These are phyloP conservation scores for Septoria petroselini DNA, from an alignment of 2,329 filamentous ascomycete genomes.

Conservation along the genomic window DNA sequence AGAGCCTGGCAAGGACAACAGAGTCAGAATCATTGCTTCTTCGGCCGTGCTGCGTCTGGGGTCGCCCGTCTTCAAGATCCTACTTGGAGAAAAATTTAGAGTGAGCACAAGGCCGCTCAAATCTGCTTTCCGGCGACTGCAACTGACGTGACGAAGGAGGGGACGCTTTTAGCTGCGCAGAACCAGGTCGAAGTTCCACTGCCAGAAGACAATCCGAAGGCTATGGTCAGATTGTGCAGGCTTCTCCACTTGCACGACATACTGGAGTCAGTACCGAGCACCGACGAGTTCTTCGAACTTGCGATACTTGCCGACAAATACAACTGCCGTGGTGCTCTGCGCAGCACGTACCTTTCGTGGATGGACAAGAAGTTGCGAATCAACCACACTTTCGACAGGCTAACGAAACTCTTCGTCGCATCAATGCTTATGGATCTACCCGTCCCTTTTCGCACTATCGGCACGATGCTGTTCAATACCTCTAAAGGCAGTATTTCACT, in stretches of 20 bases:
- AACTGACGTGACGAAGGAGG: constrained; percentile 1
- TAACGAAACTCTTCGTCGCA: too few species aligned
- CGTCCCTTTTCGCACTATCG: too few species aligned
- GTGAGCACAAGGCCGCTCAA: not conserved
- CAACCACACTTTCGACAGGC: too few species aligned
- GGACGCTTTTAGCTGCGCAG: not conserved
- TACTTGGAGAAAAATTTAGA: constrained; percentile 16
- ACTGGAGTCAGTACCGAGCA: not conserved
- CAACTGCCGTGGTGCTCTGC: constrained; percentile 1
- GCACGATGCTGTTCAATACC: too few species aligned
- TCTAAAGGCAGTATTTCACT: too few species aligned
- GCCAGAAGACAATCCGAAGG: constrained; percentile 10
- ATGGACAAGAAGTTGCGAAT: too few species aligned
- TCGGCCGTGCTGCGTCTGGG: constrained; percentile 12
- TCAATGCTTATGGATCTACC: too few species aligned
- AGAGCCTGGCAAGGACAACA: not conserved
- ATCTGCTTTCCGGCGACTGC: not conserved
- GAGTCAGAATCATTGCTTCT: constrained; percentile 3
- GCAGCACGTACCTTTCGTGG: not conserved
- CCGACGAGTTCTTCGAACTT: not conserved
- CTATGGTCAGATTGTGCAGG: constrained; percentile 15
- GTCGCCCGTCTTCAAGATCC: constrained; percentile 21
- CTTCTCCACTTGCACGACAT: constrained; percentile 13
- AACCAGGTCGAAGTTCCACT: constrained; percentile 9
- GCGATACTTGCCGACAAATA: constrained; percentile 14